A percentile compares a stretch with the other conserved stretches of the same genome.
These are phyloP conservation scores for Steccherinum ochraceum DNA, from an alignment of 768 basidiomycete species.

Conservation along the genomic window DNA sequence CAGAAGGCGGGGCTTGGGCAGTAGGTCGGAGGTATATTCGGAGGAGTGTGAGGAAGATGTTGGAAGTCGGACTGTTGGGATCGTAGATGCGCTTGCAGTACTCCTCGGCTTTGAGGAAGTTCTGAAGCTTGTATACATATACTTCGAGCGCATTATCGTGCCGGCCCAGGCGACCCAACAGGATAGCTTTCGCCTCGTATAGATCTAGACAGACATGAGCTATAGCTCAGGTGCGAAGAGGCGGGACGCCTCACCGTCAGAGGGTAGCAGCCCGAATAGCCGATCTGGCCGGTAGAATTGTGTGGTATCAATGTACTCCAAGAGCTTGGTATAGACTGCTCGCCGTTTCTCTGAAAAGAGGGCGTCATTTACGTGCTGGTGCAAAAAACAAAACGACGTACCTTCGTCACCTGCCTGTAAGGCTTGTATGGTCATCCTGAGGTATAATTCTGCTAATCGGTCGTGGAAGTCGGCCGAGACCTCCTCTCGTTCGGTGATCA, in stretches of 20 bases:
- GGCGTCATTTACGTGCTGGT: not conserved
- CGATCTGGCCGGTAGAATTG: constrained; percentile 69
- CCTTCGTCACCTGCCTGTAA: constrained; percentile 57
- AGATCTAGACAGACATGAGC: constrained; percentile 72
- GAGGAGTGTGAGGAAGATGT: constrained; percentile 80
- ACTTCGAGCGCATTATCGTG: constrained; percentile 94
- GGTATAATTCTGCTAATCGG: constrained; percentile 82
- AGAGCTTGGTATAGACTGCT: constrained; percentile 59
- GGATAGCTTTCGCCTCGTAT: constrained; percentile 86
- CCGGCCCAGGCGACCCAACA: constrained; percentile 82
- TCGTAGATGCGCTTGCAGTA: constrained; percentile 80
- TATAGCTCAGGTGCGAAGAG: too few species aligned
- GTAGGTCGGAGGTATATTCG: constrained; percentile 81
- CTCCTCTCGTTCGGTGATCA: constrained; percentile 73
- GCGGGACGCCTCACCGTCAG: constrained; percentile 66
- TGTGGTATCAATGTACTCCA: constrained; percentile 71
- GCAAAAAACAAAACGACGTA: constrained; percentile 21
- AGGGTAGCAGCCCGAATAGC: constrained; percentile 72
- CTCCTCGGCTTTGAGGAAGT: constrained; percentile 88
- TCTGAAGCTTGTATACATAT: constrained; percentile 83
- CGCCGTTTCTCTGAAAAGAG: constrained; percentile 36
- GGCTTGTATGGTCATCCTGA: constrained; percentile 55
- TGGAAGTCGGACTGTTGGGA: constrained; percentile 38
- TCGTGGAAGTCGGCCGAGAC: constrained; percentile 71
- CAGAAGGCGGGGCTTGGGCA: constrained; percentile 45